These are phyloP conservation scores for Coemansia sp. DNA, from an alignment of 192 early-diverging fungal species.

Conservation along the genomic window DNA sequence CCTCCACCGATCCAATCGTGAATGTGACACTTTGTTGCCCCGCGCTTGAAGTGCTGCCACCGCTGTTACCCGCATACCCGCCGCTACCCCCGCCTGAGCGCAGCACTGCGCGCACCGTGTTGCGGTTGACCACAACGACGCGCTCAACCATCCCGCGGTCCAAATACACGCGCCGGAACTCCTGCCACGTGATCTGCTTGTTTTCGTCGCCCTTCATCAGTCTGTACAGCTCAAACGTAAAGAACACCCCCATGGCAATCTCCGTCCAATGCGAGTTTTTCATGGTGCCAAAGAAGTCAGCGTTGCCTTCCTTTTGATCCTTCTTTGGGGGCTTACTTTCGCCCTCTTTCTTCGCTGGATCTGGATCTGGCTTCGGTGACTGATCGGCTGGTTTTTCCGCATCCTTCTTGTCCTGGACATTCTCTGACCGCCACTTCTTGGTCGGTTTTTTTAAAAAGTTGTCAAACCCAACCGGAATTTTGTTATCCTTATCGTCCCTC, in stretches of 20 bases:
- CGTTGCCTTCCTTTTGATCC: conserved; percentile 32
- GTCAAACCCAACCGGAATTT: conserved; percentile 69
- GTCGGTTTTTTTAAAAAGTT: conserved; percentile 63
- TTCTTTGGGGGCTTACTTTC: conserved; percentile 9
- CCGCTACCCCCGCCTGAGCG: conserved; percentile 1
- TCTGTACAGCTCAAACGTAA: conserved; percentile 23
- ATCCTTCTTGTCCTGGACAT: conserved; percentile 12
- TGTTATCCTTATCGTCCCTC: conserved; percentile 25
- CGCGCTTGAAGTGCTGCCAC: conserved; percentile 3
- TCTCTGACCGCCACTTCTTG: conserved; percentile 28
- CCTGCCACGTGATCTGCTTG: conserved; percentile 86
- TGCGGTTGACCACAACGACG: conserved; percentile 86
- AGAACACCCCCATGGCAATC: conserved; percentile 10
- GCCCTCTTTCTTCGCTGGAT: conserved; percentile 13
- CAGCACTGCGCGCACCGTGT: conserved; percentile 78
- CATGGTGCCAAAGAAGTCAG: conserved; percentile 33
- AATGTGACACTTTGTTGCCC: conserved; percentile 58
- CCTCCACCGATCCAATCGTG: conserved; percentile 91
- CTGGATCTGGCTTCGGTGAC: conserved; percentile 18
- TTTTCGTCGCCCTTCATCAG: conserved; percentile 16
- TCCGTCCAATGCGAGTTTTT: conserved; percentile 42
- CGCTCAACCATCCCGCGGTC: conserved; percentile 91
- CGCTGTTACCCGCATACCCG: background rate
- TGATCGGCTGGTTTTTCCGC: conserved; percentile 5
- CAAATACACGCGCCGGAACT: conserved; percentile 84